phyloP scores from a whole-genome alignment of 495 filamentous ascomycete species.

The Penicillium flavigenum region DNA sequence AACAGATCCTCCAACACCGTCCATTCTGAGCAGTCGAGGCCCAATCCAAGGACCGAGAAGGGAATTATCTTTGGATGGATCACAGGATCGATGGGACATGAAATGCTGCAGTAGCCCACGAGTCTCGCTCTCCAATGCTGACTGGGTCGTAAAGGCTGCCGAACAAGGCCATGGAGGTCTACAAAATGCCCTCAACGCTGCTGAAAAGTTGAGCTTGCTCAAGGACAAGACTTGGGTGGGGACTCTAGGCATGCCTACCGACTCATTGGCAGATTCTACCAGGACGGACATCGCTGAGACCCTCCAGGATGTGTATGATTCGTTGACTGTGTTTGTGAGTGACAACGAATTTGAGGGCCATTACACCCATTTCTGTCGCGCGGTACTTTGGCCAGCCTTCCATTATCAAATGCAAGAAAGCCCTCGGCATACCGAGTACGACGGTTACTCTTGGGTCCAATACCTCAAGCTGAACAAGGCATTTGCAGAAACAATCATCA shows the following conservation, averaged over 20 bases:
- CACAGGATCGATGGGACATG: conserved; percentile 2
- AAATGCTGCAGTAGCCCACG: conserved; percentile 43
- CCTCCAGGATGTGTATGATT: conserved; percentile 73
- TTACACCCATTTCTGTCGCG: conserved; percentile 86
- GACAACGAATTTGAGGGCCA: conserved; percentile 86
- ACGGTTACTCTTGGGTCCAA: conserved; percentile 91
- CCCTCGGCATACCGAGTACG: conserved; percentile 90
- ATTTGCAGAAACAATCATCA: conserved; percentile 79
- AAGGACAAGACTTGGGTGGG: conserved; percentile 77
- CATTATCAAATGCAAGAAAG: conserved; percentile 94
- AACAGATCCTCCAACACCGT: conserved; percentile 62
- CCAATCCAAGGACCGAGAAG: conserved; percentile 24
- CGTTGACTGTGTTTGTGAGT: conserved; percentile 72
- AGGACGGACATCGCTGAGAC: conserved; percentile 74
- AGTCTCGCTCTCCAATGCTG: conserved; percentile 56
- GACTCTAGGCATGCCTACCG: conserved; percentile 84
- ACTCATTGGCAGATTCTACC: conserved; percentile 65
- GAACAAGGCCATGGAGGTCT: conserved; percentile 87
- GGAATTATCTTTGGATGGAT: conserved; percentile 13
- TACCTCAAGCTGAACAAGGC: conserved; percentile 84
- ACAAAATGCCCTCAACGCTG: conserved; percentile 76
- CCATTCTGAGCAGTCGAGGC: conserved; percentile 59
- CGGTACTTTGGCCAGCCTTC: conserved; percentile 82
- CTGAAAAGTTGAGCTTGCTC: conserved; percentile 56
- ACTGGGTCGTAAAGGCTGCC: conserved; percentile 75